Conservation (phyloP, 2,329 filamentous ascomycete genomes). For the Diaporthe destruens region DNA sequence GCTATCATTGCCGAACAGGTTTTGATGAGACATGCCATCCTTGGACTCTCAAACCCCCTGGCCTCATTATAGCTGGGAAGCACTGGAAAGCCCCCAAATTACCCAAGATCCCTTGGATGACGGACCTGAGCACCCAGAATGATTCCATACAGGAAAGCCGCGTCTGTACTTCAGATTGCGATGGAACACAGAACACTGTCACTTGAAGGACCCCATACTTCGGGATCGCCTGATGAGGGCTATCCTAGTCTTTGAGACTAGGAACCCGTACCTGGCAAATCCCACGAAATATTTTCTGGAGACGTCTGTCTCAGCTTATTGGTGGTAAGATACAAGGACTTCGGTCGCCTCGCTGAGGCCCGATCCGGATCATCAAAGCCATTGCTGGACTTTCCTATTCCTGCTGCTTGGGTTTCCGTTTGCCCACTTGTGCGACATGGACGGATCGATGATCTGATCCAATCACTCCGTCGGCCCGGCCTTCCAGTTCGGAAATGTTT, state of each 20-base stretch:
- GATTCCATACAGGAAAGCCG: background rate
- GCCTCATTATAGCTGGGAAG: background rate
- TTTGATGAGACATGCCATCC: conserved; percentile 34
- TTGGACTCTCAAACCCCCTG: background rate
- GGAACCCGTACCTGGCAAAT: background rate
- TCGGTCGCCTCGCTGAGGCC: conserved; percentile 35
- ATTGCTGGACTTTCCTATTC: conserved; percentile 24
- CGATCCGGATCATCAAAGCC: conserved; percentile 31
- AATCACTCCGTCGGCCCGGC: background rate
- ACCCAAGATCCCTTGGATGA: background rate
- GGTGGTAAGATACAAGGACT: conserved; percentile 35
- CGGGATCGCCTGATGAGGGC: conserved; percentile 15
- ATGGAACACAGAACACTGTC: conserved; percentile 34
- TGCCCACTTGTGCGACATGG: conserved; percentile 1
- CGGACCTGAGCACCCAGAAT: conserved; percentile 1
- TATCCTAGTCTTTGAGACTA: conserved; percentile 24
- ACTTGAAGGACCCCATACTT: background rate
- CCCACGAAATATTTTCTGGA: background rate
- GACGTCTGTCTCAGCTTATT: conserved; percentile 31
- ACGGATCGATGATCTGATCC: conserved; percentile 24
- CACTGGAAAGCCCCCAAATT: background rate
- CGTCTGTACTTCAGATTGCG: conserved; percentile 19
- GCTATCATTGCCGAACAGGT: conserved; percentile 11
- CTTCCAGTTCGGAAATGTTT: conserved; percentile 18
- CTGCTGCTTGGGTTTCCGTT: conserved; percentile 10